These are phyloP conservation scores for Golubevia pallescens DNA, from an alignment of 1,284 basidiomycete genomes.

Conservation along the genomic window DNA sequence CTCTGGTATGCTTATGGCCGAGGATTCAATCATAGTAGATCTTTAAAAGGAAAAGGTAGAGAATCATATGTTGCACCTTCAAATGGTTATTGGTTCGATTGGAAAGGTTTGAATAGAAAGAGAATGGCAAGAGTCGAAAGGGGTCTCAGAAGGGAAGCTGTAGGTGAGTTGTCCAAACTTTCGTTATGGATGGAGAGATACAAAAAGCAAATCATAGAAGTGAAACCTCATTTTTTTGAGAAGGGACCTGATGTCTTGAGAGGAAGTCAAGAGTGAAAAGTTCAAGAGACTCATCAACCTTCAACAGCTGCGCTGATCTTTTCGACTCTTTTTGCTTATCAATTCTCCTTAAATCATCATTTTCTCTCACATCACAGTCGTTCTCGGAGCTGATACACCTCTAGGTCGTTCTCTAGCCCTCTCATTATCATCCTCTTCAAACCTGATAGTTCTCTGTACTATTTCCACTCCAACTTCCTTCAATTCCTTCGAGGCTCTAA, in stretches of 20 bases:
- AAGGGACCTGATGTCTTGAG: conserved; percentile 2
- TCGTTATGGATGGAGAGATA: too few relatives aligned
- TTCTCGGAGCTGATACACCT: conserved; percentile 59
- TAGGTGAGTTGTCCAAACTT: conserved; percentile 19
- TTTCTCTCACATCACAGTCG: too few relatives aligned
- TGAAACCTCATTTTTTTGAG: neutral
- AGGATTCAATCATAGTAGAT: conserved; percentile 20
- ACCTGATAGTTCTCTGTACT: conserved; percentile 55
- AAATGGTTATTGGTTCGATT: conserved; percentile 23
- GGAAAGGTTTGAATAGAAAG: conserved; percentile 19
- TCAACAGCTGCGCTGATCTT: neutral
- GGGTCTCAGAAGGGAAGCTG: conserved; percentile 38
- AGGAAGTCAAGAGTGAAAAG: conserved; percentile 8
- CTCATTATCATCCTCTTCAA: conserved; percentile 31
- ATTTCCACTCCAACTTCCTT: conserved; percentile 31
- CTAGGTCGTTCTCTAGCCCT: conserved; percentile 44
- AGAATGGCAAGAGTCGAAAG: conserved; percentile 27
- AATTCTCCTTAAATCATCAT: neutral
- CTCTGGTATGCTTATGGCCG: conserved; percentile 15
- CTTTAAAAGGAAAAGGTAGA: conserved; percentile 25
- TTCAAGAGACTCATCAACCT: neutral
- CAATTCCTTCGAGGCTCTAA: conserved; percentile 38
- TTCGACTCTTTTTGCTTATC: neutral
- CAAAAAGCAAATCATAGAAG: too few relatives aligned
- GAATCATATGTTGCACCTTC: conserved; percentile 22